Evolutionary conservation across 176 grass and related monocot species (phyloP).

Genomic region (Coix lacrymajobi): DNA sequence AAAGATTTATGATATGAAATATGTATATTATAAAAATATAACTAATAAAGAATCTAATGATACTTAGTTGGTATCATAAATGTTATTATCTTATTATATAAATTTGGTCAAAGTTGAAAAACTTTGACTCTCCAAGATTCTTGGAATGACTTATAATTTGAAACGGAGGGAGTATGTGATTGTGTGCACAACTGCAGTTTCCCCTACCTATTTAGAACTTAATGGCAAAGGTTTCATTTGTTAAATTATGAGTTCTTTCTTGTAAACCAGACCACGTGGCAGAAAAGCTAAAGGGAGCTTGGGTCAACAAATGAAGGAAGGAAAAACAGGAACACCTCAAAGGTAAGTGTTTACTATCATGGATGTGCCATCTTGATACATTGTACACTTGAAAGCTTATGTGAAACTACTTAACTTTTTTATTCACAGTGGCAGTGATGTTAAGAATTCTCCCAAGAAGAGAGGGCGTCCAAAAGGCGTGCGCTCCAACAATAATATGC

Average conservation of each 20-base stretch:
- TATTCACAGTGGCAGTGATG: constrained; percentile 7
- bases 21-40: too few species aligned
- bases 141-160: too few species aligned
- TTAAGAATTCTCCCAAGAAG: constrained; percentile 27
- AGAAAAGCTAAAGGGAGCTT: constrained; percentile 23
- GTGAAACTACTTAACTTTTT: not conserved
- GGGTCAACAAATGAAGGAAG: constrained; percentile 12
- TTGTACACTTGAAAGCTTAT: not conserved
- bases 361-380: not conserved
- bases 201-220: not conserved
- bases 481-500: not conserved
- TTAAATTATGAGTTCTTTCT: constrained; percentile 1
- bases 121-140: too few species aligned
- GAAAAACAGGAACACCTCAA: constrained; percentile 24
- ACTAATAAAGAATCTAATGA: too few species aligned
- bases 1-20: too few species aligned
- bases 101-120: too few species aligned
- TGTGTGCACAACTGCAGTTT: not conserved
- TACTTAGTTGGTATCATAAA: too few species aligned
- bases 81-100: too few species aligned
- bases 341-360: constrained; percentile 17
- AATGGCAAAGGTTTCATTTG: not conserved
- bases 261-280: constrained; percentile 29
- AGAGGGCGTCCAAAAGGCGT: constrained; percentile 49
- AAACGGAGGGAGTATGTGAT: too few species aligned